Conservation (phyloP, 2,329 filamentous ascomycete genomes). For the Penicillium sp. region DNA sequence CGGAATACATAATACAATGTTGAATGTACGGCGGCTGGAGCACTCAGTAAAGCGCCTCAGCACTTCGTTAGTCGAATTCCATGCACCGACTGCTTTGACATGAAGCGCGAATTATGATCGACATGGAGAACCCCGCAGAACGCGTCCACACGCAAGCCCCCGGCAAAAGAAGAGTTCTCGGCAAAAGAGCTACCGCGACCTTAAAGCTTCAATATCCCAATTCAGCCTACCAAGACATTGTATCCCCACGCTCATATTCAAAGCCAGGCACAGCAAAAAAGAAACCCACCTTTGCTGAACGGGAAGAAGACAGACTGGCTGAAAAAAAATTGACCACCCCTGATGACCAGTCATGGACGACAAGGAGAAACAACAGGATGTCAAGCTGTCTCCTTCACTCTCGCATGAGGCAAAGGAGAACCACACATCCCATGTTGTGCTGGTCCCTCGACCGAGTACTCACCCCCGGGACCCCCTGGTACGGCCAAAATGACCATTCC, state of each 20-base stretch:
- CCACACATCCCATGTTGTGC: slow-evolving; percentile 24
- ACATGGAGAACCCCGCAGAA: background rate
- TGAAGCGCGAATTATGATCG: background rate
- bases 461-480: slow-evolving; percentile 37
- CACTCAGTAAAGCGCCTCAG: no score
- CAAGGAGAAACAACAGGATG: slow-evolving; percentile 7
- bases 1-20: no score
- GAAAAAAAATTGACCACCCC: background rate
- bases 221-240: slow-evolving; percentile 1
- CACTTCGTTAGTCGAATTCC: no score
- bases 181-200: slow-evolving; percentile 2
- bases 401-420: background rate
- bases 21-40: no score
- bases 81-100: background rate
- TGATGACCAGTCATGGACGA: background rate
- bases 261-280: background rate
- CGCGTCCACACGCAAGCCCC: slow-evolving; percentile 2
- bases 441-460: slow-evolving; percentile 39
- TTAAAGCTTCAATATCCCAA: background rate
- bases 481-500: slow-evolving; percentile 7
- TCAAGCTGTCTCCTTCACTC: slow-evolving; percentile 4
- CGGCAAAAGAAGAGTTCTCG: background rate
- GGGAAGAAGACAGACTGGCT: background rate
- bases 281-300: background rate
- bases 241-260: background rate